Evolutionary conservation across 305 asterid species (phyloP), one percentile per base, ranked within the genome.

Genomic region (Fraxinus albicans): DNA sequence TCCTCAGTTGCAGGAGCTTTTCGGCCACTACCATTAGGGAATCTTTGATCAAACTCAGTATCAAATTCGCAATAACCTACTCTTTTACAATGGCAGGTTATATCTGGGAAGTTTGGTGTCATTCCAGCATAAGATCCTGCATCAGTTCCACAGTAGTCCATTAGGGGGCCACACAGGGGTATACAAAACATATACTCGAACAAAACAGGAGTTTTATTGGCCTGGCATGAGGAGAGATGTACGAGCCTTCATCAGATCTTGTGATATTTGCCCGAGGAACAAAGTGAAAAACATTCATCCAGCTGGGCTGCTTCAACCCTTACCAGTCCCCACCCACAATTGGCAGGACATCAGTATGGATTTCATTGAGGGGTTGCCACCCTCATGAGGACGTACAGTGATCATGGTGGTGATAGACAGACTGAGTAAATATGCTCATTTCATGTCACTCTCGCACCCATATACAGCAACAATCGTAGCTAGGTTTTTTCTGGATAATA

Each of bases 381-480:
- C 53, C 4, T 44, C 5, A 2, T 5, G 53, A 44, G 42, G 76
- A 31, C 36, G 17, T 12, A 72, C 34, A 72, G 8, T 72, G 36
- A 72, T 72, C 76, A 72, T 72, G 40, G 38, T 72, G 38, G 76
- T 72, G 36, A 72, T 72, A 29, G 19, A 72, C 40, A 72, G 42
- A 72, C 2, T 72, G 40, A 72, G 76, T 0, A 72, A 72, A 72
- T 72, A 29, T 10, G 12, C 35, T 21, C 76, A 70, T 31, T 70
- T 70, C 76, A 70, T 70, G 76, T 29, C 70, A 17, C 10, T 60
- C 25, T 60, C 70, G 0, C 70, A 60, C 70, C 70, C 27, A 60
- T 60, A 60, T 70, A 21, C 76, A 70, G 0, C 36, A 70, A 31
- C n/a, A 29, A 27, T 6, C 1, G 76, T 70, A 12, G 76, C 40